Conservation (phyloP, 2,329 filamentous ascomycete species). For the Claviceps pazoutovae region DNA sequence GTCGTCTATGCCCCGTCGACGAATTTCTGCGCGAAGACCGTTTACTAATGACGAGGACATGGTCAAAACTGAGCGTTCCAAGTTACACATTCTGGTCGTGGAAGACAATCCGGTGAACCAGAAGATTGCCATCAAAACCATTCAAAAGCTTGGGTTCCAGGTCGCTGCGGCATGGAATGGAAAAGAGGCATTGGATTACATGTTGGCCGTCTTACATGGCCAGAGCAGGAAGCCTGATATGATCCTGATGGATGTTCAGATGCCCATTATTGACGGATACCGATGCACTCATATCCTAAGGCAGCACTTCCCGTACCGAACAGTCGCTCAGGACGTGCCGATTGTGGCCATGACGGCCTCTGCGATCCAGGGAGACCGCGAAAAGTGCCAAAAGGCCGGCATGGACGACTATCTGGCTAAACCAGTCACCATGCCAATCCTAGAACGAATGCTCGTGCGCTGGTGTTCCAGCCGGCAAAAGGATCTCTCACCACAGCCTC, state of each 20-base stretch:
- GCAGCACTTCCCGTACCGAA: constrained; percentile 51
- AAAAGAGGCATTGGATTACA: constrained; percentile 63
- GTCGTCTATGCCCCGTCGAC: constrained; percentile 15
- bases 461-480: constrained; percentile 37
- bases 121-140: constrained; percentile 62
- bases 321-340: constrained; percentile 46
- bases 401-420: constrained; percentile 70
- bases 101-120: constrained; percentile 70
- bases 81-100: constrained; percentile 59
- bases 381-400: constrained; percentile 58
- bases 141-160: constrained; percentile 57
- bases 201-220: constrained; percentile 38
- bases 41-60: constrained; percentile 33
- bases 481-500: constrained; percentile 10
- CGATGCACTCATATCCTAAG: constrained; percentile 60
- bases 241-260: constrained; percentile 67
- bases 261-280: constrained; percentile 67
- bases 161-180: constrained; percentile 65
- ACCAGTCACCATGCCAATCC: constrained; percentile 52
- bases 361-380: constrained; percentile 61
- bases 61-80: constrained; percentile 41
- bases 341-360: constrained; percentile 75
- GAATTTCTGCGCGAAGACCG: constrained; percentile 22
- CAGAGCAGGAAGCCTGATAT: constrained; percentile 50
- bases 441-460: constrained; percentile 58